These are phyloP conservation scores for Boletus speciosus DNA, from an alignment of 768 basidiomycete genomes.

Conservation along the genomic window DNA sequence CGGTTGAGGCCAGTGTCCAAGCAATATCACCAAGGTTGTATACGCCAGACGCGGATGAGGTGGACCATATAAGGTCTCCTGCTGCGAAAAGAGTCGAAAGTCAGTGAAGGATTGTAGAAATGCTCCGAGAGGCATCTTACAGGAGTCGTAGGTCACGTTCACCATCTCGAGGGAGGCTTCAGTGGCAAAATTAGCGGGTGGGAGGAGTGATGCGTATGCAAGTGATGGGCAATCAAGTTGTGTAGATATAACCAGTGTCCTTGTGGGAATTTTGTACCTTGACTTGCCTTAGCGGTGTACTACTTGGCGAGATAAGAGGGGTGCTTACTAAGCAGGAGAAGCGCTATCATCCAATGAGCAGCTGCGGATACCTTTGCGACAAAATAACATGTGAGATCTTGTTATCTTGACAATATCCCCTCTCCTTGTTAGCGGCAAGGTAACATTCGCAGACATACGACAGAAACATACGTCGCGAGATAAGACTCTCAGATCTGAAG, in stretches of 20 bases:
- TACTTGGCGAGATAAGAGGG: constrained; percentile 22
- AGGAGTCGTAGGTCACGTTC: constrained; percentile 42
- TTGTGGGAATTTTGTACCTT: constrained; percentile 21
- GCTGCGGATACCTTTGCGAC: not conserved
- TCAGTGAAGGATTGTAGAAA: not conserved
- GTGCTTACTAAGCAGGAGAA: constrained; percentile 18
- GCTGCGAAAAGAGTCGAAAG: constrained; percentile 24
- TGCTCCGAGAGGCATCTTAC: constrained; percentile 20
- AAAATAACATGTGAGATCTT: not conserved
- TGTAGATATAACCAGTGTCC: constrained; percentile 21
- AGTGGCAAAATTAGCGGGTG: not conserved
- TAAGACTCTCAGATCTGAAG: constrained; percentile 3
- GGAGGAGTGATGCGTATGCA: not conserved
- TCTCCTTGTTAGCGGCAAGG: not conserved
- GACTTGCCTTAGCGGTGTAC: not conserved
- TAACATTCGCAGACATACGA: constrained; percentile 9
- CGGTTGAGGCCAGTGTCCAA: constrained; percentile 69
- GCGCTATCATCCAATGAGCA: constrained; percentile 22
- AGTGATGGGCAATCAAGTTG: constrained; percentile 3
- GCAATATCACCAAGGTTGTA: constrained; percentile 67
- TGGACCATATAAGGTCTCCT: constrained; percentile 35
- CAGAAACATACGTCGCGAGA: constrained; percentile 5
- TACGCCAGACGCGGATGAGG: constrained; percentile 24
- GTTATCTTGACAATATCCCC: constrained; percentile 19
- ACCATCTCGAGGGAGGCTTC: constrained; percentile 32